Evolutionary conservation across 495 filamentous ascomycete genomes (phyloP).

Genomic region (Gamarada debralockiae): DNA sequence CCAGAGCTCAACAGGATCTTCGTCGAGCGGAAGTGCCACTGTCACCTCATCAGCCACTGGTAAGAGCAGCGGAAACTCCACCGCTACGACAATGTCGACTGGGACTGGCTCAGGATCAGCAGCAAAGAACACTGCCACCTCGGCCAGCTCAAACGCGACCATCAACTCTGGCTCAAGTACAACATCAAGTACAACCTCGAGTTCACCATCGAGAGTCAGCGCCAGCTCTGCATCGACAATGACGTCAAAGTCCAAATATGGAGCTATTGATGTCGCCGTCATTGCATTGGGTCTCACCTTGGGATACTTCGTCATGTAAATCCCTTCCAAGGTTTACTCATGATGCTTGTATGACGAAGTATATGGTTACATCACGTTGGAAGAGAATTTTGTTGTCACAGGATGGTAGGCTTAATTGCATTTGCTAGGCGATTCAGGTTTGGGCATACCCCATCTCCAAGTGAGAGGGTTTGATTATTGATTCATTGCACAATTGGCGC

Average conservation of each 20-base stretch:
- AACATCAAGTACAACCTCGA: neutral
- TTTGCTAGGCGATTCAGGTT: neutral
- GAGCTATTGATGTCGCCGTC: constrained; percentile 17
- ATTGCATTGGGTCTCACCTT: constrained; percentile 22
- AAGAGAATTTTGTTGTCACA: neutral
- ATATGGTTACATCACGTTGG: neutral
- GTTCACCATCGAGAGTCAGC: neutral
- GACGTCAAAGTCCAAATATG: constrained; percentile 13
- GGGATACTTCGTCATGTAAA: constrained; percentile 26
- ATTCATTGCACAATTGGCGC: neutral
- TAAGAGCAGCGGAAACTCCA: neutral
- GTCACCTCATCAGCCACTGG: neutral
- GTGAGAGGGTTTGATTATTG: neutral
- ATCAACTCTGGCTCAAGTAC: neutral
- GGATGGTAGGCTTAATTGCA: neutral
- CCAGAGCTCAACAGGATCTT: too few species aligned
- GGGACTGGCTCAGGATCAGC: neutral
- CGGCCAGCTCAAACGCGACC: neutral
- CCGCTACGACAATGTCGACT: neutral
- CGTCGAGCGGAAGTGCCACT: neutral
- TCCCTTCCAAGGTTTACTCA: neutral
- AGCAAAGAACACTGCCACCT: neutral
- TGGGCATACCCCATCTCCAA: too few species aligned
- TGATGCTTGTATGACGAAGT: constrained; percentile 1
- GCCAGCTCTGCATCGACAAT: constrained; percentile 4